phyloP scores from a whole-genome alignment of 352 stramenopile genomes.

The Phytophthora pistaciae region DNA sequence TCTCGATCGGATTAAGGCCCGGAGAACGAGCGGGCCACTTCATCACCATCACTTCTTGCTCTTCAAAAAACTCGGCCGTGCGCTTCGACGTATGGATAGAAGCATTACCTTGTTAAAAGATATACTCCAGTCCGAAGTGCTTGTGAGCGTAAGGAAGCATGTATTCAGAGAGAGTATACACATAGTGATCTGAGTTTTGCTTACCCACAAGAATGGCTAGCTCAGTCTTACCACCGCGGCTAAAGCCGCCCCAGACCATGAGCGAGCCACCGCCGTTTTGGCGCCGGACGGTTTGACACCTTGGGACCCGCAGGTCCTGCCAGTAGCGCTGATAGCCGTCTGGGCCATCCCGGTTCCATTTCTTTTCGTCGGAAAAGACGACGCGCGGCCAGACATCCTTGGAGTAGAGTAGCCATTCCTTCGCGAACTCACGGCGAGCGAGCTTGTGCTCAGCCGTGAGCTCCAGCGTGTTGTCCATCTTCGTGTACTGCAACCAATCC shows the following conservation, averaged over 20 bases:
- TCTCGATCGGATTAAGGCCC: conserved; percentile 19
- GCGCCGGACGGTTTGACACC: background rate
- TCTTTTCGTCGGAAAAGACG: too few species aligned
- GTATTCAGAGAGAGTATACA: background rate
- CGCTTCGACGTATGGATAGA: background rate
- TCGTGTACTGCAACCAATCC: too few species aligned
- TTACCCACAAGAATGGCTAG: background rate
- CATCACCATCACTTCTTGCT: conserved; percentile 8
- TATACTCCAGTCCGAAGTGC: background rate
- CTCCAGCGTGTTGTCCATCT: too few species aligned
- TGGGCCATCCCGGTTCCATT: too few species aligned
- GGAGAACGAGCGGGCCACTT: conserved; percentile 11
- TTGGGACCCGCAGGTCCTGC: too few species aligned
- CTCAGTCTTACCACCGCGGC: background rate
- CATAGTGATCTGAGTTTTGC: background rate
- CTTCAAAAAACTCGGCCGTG: conserved; percentile 10
- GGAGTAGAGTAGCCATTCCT: too few species aligned
- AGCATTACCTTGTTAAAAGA: background rate
- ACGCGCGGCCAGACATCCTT: too few species aligned
- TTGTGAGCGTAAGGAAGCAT: background rate
- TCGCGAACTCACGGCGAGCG: too few species aligned
- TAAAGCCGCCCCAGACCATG: background rate
- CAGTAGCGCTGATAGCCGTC: too few species aligned
- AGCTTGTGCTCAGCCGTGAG: too few species aligned
- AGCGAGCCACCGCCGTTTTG: background rate